Conservation (phyloP, 495 filamentous ascomycete species). For the Pseudomonodictys pantanalensis region DNA sequence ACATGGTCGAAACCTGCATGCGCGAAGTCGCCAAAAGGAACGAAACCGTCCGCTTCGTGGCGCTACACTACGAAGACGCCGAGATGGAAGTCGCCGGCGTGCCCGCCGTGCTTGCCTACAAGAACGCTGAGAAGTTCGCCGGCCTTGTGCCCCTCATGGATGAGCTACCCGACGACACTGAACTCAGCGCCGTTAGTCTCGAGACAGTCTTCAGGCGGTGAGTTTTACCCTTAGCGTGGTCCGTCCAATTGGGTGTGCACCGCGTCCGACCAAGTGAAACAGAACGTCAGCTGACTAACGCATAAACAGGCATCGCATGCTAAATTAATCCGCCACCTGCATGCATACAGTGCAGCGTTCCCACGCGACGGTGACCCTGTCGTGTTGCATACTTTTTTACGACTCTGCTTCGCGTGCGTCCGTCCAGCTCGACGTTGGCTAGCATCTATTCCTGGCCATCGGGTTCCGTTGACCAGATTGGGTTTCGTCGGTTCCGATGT, state of each 20-base stretch:
- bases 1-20: constrained; percentile 73
- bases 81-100: constrained; percentile 91
- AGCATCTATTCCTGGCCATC: too few relatives aligned
- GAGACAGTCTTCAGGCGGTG: constrained; percentile 62
- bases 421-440: too few relatives aligned
- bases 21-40: constrained; percentile 67
- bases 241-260: neutral
- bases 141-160: constrained; percentile 82
- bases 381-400: too few relatives aligned
- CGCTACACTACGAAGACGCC: constrained; percentile 86
- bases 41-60: constrained; percentile 75
- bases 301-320: constrained; percentile 6
- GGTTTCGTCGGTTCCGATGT: too few relatives aligned
- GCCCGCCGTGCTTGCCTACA: constrained; percentile 86
- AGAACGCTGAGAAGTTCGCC: constrained; percentile 82
- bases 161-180: constrained; percentile 70
- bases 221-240: constrained; percentile 7
- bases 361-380: neutral
- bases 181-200: constrained; percentile 57
- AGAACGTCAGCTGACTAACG: constrained; percentile 18
- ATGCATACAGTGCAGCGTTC: neutral
- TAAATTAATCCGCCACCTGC: neutral
- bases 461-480: too few relatives aligned
- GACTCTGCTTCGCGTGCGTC: too few relatives aligned
- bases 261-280: neutral